phyloP scores from a whole-genome alignment of 2,329 filamentous ascomycete genomes.

The Neopestalotiopsis rosae region DNA sequence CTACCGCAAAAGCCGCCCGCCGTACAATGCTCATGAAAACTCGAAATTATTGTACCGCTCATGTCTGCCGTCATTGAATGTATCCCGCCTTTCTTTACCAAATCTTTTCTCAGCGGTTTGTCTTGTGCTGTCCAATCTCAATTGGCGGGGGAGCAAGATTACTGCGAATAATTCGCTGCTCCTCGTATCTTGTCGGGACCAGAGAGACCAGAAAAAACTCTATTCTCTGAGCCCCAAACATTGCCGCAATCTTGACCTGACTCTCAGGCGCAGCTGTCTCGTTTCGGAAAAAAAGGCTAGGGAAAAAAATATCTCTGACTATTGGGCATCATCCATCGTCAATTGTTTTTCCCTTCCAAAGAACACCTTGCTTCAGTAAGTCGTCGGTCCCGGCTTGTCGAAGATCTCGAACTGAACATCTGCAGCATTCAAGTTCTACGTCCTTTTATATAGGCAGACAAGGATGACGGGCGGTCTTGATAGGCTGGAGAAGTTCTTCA shows the following conservation, averaged over 20 bases:
- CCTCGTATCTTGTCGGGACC: neutral
- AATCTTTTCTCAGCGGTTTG: neutral
- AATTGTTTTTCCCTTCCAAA: neutral
- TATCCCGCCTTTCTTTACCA: neutral
- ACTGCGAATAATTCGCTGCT: neutral
- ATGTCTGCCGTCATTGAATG: slow-evolving; percentile 27
- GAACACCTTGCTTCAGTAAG: slow-evolving; percentile 6
- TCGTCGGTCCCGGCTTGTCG: neutral
- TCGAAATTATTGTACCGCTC: slow-evolving; percentile 29
- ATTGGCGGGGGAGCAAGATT: neutral
- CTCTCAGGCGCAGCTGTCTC: neutral
- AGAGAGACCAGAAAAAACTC: neutral
- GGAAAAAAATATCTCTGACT: neutral
- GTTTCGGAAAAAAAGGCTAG: neutral
- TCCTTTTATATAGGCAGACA: slow-evolving; percentile 2
- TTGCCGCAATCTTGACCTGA: neutral
- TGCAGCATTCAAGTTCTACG: slow-evolving; percentile 4
- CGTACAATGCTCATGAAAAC: slow-evolving; percentile 28
- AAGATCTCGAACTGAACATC: neutral
- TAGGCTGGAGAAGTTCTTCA: slow-evolving; percentile 57
- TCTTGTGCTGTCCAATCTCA: neutral
- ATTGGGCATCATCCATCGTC: neutral
- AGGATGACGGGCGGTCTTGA: slow-evolving; percentile 56
- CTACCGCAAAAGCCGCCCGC: slow-evolving; percentile 19
- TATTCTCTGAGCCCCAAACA: neutral